Percentiles rank a stretch among this genome's conserved stretches.
These are phyloP conservation scores for Aphanomyces astaci DNA, from an alignment of 352 stramenopile species.

Conservation along the genomic window DNA sequence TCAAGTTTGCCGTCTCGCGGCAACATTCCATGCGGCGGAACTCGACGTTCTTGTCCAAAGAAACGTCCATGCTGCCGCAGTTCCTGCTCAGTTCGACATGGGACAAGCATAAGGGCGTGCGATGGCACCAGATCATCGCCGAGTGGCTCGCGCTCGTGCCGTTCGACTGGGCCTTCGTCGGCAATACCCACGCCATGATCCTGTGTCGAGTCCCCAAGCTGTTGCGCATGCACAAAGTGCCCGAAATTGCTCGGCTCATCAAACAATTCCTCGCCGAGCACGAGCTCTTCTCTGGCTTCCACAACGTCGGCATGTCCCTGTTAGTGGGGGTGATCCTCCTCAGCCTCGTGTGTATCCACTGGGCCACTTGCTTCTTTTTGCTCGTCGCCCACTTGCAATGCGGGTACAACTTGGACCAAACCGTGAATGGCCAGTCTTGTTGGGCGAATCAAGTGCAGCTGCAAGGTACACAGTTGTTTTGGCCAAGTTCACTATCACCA, in stretches of 20 bases:
- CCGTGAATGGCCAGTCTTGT: not conserved
- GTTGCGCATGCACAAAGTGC: not conserved
- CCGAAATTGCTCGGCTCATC: not conserved
- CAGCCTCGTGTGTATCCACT: conserved; percentile 2
- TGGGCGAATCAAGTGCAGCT: not conserved
- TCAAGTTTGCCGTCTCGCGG: conserved; percentile 8
- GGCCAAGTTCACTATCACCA: too few species aligned
- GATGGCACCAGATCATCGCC: not conserved
- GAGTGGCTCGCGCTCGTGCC: conserved; percentile 1
- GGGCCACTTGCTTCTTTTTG: conserved; percentile 4
- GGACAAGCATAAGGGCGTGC: not conserved
- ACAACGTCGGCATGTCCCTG: conserved; percentile 17
- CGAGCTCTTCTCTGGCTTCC: not conserved
- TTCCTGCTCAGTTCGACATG: conserved; percentile 10
- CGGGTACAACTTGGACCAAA: conserved; percentile 5
- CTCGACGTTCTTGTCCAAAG: conserved; percentile 8
- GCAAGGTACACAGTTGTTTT: not conserved
- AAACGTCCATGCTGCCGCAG: conserved; percentile 15
- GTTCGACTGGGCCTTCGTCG: not conserved
- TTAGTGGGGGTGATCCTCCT: not conserved
- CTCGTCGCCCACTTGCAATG: conserved; percentile 1
- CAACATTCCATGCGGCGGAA: conserved; percentile 9
- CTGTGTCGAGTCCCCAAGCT: not conserved
- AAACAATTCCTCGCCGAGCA: conserved; percentile 8
- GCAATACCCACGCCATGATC: not conserved